These are phyloP conservation scores for Volvox reticuliferus DNA, from an alignment of 139 green algal genomes.

Conservation along the genomic window DNA sequence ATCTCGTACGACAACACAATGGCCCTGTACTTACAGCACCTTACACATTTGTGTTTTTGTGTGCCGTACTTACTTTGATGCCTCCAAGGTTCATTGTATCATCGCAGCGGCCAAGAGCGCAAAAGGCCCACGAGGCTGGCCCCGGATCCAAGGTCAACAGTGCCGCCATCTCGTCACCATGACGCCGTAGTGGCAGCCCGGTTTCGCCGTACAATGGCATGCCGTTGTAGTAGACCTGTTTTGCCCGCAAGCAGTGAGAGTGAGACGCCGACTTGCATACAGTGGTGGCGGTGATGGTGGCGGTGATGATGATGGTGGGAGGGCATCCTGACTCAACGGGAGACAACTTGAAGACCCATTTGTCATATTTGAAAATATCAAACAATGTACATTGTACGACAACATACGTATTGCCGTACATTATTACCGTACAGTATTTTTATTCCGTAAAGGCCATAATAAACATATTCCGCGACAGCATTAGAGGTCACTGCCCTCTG, in stretches of 20 bases:
- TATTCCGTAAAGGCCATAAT: too few species aligned
- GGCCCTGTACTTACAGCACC: not conserved
- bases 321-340: too few species aligned
- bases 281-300: too few species aligned
- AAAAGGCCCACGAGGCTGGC: conserved; percentile 44
- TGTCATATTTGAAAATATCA: too few species aligned
- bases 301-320: too few species aligned
- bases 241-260: not conserved
- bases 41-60: not conserved
- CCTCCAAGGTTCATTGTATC: conserved; percentile 99
- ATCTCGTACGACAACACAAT: not conserved
- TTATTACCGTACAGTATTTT: too few species aligned
- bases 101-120: conserved; percentile 86
- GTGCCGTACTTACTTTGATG: conserved; percentile 76
- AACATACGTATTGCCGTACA: too few species aligned
- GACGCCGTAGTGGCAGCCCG: conserved; percentile 78
- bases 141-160: conserved; percentile 42
- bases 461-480: too few species aligned
- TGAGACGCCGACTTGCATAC: too few species aligned
- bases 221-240: conserved; percentile 86
- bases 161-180: conserved; percentile 91
- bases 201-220: conserved; percentile 78
- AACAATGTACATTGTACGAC: too few species aligned
- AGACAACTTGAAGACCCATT: too few species aligned
- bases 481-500: too few species aligned